These are phyloP conservation scores for Dovyalis caffra DNA, from an alignment of 345 rosid species.

Conservation along the genomic window DNA sequence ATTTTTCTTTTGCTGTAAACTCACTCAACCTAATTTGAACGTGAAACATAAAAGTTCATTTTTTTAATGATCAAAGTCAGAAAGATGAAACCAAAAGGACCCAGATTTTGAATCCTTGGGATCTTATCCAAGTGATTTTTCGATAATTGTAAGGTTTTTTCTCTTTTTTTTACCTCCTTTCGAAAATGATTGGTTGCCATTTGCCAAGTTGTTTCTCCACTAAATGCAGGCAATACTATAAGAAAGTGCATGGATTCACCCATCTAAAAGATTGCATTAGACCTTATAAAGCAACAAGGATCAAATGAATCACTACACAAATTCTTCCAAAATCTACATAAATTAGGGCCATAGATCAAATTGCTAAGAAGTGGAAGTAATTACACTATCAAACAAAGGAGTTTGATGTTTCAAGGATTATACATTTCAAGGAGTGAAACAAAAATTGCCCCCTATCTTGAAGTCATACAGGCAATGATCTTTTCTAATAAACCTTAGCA, in stretches of 20 bases:
- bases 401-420: constrained; percentile 12
- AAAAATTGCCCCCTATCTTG: constrained; percentile 17
- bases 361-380: background rate
- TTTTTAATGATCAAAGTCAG: background rate
- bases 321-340: background rate
- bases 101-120: background rate
- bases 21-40: too few relatives aligned
- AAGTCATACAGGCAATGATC: constrained; percentile 11
- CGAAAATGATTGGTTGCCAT: too few relatives aligned
- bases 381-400: background rate
- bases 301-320: background rate
- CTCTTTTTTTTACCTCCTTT: too few relatives aligned
- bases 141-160: too few relatives aligned
- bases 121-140: background rate
- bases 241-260: too few relatives aligned
- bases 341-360: background rate
- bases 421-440: background rate
- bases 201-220: too few relatives aligned
- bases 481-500: constrained; percentile 15
- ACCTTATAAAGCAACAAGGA: background rate
- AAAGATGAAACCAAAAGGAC: background rate
- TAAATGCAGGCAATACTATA: too few relatives aligned
- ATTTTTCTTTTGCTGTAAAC: too few relatives aligned
- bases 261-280: too few relatives aligned
- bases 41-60: too few relatives aligned